These are phyloP conservation scores for Escovopsis weberi DNA, from an alignment of 2,329 filamentous ascomycete genomes.

Conservation along the genomic window DNA sequence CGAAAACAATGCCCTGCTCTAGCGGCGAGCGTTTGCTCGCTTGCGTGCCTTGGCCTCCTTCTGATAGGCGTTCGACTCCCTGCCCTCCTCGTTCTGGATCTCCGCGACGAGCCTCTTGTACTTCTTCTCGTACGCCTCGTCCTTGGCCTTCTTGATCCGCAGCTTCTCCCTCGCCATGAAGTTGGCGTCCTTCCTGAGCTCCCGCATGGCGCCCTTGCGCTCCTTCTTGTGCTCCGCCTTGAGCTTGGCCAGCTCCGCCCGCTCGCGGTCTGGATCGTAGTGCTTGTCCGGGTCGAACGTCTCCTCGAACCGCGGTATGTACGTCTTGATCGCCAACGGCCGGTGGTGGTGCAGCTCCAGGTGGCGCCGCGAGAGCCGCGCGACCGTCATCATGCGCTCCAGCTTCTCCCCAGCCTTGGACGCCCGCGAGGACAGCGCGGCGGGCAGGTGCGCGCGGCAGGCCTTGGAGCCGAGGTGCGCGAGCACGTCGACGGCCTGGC, in stretches of 20 bases:
- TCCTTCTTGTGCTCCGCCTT: conserved; percentile 88
- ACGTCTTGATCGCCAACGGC: conserved; percentile 74
- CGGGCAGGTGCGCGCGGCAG: conserved; percentile 36
- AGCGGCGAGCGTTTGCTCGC: conserved; percentile 28
- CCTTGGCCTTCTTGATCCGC: conserved; percentile 81
- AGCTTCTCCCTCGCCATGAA: conserved; percentile 88
- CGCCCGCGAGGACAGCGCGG: conserved; percentile 24
- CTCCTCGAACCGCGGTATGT: conserved; percentile 92
- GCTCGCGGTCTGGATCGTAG: conserved; percentile 90
- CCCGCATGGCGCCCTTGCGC: conserved; percentile 84
- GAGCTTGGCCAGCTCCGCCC: conserved; percentile 71
- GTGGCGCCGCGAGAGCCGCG: conserved; percentile 55
- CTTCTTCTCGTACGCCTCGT: conserved; percentile 92
- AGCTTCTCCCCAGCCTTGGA: conserved; percentile 31
- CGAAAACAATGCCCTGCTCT: background rate
- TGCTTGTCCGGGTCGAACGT: conserved; percentile 88
- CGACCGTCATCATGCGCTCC: conserved; percentile 40
- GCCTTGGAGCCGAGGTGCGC: conserved; percentile 43
- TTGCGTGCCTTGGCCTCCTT: conserved; percentile 67
- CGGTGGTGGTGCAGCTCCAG: conserved; percentile 81
- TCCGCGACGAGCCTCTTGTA: conserved; percentile 83
- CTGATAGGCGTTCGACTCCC: conserved; percentile 78
- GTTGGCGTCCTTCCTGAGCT: conserved; percentile 86
- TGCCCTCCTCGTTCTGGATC: conserved; percentile 88
- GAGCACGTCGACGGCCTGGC: conserved; percentile 44